Conservation (phyloP, 2,329 filamentous ascomycete species). For the Xylariaceae sp. region DNA sequence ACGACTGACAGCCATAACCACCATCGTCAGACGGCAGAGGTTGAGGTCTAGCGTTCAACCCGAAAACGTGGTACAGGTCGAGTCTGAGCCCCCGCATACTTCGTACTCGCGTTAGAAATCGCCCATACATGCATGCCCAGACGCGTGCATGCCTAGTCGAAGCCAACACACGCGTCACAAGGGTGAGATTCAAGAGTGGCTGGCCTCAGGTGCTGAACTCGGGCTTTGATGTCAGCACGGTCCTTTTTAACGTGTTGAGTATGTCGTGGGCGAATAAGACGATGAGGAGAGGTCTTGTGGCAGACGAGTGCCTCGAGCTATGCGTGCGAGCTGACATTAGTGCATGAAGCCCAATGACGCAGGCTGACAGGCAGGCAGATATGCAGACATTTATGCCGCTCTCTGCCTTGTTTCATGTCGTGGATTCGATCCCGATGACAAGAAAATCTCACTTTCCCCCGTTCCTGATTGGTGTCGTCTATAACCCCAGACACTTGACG, state of each 20-base stretch:
- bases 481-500: neutral
- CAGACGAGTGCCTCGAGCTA: neutral
- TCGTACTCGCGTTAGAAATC: neutral
- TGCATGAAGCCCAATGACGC: neutral
- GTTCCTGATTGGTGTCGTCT: neutral
- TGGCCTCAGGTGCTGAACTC: neutral
- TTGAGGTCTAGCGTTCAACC: neutral
- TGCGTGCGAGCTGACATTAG: neutral
- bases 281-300: neutral
- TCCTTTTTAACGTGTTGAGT: neutral
- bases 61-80: neutral
- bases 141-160: neutral
- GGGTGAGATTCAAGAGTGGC: neutral
- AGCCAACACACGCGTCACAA: neutral
- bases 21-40: too few relatives aligned
- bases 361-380: neutral
- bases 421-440: neutral
- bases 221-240: neutral
- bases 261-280: neutral
- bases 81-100: neutral
- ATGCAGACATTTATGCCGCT: neutral
- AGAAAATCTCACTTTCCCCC: neutral
- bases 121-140: neutral
- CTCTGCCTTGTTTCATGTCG: neutral
- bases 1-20: too few relatives aligned